These are phyloP conservation scores for Inonotus hispidus DNA, from an alignment of 1,284 basidiomycete species.

Conservation along the genomic window DNA sequence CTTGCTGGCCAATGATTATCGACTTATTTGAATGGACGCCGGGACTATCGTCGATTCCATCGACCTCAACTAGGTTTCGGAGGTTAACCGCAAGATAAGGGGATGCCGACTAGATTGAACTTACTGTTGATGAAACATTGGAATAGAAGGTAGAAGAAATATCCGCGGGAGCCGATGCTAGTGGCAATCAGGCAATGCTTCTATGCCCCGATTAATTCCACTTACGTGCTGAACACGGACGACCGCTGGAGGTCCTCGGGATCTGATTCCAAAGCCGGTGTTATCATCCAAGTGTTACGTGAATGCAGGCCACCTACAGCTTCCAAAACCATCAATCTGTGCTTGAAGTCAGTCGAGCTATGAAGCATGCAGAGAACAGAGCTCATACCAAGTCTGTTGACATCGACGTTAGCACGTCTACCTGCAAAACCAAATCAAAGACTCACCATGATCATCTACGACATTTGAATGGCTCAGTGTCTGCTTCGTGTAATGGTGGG, in stretches of 20 bases:
- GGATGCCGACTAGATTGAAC: slow-evolving; percentile 21
- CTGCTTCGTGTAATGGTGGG: neutral
- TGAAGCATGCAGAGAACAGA: slow-evolving; percentile 31
- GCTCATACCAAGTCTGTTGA: slow-evolving; percentile 40
- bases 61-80: slow-evolving; percentile 50
- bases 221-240: slow-evolving; percentile 71
- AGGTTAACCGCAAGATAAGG: neutral
- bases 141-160: slow-evolving; percentile 90
- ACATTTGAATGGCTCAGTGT: neutral
- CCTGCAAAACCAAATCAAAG: neutral
- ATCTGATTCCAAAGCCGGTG: slow-evolving; percentile 47
- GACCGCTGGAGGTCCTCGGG: slow-evolving; percentile 76
- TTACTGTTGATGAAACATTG: slow-evolving; percentile 83
- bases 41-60: slow-evolving; percentile 60
- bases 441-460: slow-evolving; percentile 73
- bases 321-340: slow-evolving; percentile 90
- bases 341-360: neutral
- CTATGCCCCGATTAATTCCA: neutral
- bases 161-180: slow-evolving; percentile 76
- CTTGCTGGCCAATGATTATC: slow-evolving; percentile 67
- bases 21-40: slow-evolving; percentile 64
- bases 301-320: slow-evolving; percentile 46
- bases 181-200: slow-evolving; percentile 3
- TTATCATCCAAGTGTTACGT: neutral
- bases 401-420: slow-evolving; percentile 29